Conservation (phyloP, 1,139 yeast genomes). For the Nematodospora anomalae region DNA sequence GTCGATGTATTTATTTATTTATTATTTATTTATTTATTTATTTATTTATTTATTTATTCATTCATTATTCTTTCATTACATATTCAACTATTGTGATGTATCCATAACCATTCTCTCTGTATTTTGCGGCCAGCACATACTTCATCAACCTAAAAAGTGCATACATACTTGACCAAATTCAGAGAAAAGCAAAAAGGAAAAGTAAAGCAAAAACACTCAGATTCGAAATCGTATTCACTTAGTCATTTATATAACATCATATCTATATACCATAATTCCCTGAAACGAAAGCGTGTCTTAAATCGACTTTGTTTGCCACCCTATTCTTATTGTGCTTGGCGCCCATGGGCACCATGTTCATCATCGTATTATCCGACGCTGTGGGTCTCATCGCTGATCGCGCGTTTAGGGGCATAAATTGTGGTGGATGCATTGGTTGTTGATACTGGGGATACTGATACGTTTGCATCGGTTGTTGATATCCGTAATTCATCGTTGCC, state of each 20-base stretch:
- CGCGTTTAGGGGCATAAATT: too few relatives aligned
- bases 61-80: neutral
- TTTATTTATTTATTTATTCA: constrained; percentile 6
- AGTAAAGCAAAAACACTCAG: too few relatives aligned
- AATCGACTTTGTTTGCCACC: constrained; percentile 36
- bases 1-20: constrained; percentile 11
- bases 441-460: constrained; percentile 4
- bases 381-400: too few relatives aligned
- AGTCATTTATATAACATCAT: neutral
- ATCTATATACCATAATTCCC: constrained; percentile 42
- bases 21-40: constrained; percentile 9
- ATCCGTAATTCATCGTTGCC: neutral
- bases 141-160: too few relatives aligned
- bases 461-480: constrained; percentile 3
- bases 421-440: constrained; percentile 1
- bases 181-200: too few relatives aligned
- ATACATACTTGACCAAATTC: too few relatives aligned
- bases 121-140: too few relatives aligned
- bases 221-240: constrained; percentile 1
- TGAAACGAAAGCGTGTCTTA: constrained; percentile 44
- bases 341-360: constrained; percentile 40
- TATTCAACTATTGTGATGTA: too few relatives aligned
- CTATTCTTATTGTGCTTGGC: constrained; percentile 36
- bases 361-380: constrained; percentile 25
- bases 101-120: too few relatives aligned